Conservation (phyloP, 106 monocot genomes). For the Triglochin maritima region DNA sequence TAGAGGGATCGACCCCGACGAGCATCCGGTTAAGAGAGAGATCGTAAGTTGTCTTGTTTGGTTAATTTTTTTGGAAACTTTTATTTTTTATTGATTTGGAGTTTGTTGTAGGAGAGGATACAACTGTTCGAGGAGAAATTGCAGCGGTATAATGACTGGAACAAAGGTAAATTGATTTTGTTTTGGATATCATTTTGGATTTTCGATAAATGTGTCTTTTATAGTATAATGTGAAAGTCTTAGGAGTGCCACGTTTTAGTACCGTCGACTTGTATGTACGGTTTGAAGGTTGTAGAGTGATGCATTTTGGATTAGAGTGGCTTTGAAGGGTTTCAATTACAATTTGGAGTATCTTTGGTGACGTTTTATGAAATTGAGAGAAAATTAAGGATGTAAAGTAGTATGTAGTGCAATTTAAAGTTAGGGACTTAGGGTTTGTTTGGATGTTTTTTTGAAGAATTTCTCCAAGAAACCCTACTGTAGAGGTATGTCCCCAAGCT, state of each 20-base stretch:
- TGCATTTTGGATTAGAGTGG: no score
- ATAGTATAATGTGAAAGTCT: background rate
- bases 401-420: no score
- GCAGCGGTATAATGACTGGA: constrained; percentile 46
- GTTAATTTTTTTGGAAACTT: background rate
- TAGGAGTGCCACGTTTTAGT: background rate
- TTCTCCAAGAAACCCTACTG: no score
- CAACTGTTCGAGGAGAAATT: constrained; percentile 65
- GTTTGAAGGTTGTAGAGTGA: no score
- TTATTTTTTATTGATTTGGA: background rate
- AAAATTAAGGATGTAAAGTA: no score
- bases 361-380: no score
- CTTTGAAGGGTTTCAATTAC: no score
- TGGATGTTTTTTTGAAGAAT: no score
- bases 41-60: constrained; percentile 28
- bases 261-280: background rate
- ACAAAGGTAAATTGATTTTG: constrained; percentile 32
- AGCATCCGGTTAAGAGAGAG: constrained; percentile 64
- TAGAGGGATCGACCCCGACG: constrained; percentile 46
- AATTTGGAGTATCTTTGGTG: no score
- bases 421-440: no score
- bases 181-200: background rate
- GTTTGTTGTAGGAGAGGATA: constrained; percentile 60
- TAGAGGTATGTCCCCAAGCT: no score
- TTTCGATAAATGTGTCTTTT: background rate